Percentiles rank a stretch among this genome's conserved stretches.
Conservation (phyloP, 73 alveolate species). For the Uronychia binucleata region DNA sequence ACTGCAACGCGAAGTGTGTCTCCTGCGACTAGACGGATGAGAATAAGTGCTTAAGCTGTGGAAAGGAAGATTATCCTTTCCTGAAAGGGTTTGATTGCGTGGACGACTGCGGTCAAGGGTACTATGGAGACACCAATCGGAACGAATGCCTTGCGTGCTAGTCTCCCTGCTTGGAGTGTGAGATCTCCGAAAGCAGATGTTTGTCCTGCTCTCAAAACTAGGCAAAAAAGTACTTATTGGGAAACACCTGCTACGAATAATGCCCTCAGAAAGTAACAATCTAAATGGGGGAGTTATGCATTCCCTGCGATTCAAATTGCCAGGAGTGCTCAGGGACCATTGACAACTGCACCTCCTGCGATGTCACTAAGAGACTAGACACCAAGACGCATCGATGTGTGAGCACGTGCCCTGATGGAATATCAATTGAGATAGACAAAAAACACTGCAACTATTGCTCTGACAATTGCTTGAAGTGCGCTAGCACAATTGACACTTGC, state of each 20-base stretch:
- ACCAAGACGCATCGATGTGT: conserved; percentile 14
- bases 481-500: conserved; percentile 53
- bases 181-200: conserved; percentile 42
- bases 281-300: conserved; percentile 9
- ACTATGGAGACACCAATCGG: conserved; percentile 29
- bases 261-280: conserved; percentile 46
- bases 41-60: conserved; percentile 50
- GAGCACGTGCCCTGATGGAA: conserved; percentile 30
- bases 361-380: conserved; percentile 39
- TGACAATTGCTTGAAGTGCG: conserved; percentile 44
- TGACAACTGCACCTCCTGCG: conserved; percentile 37
- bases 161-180: conserved; percentile 36
- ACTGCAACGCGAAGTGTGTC: conserved; percentile 42
- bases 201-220: conserved; percentile 30
- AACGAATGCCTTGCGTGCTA: conserved; percentile 36
- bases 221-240: conserved; percentile 8
- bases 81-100: conserved; percentile 22
- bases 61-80: conserved; percentile 19
- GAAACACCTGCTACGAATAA: conserved; percentile 20
- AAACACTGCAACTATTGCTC: conserved; percentile 31
- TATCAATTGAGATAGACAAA: conserved; percentile 17
- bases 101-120: conserved; percentile 27
- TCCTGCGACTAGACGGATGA: conserved; percentile 21
- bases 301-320: conserved; percentile 41
- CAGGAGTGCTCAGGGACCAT: conserved; percentile 47